Percentiles rank a stretch among this genome's conserved stretches.
Conservation (phyloP, 2,329 filamentous ascomycete genomes). For the Cryphonectria naterciae region DNA sequence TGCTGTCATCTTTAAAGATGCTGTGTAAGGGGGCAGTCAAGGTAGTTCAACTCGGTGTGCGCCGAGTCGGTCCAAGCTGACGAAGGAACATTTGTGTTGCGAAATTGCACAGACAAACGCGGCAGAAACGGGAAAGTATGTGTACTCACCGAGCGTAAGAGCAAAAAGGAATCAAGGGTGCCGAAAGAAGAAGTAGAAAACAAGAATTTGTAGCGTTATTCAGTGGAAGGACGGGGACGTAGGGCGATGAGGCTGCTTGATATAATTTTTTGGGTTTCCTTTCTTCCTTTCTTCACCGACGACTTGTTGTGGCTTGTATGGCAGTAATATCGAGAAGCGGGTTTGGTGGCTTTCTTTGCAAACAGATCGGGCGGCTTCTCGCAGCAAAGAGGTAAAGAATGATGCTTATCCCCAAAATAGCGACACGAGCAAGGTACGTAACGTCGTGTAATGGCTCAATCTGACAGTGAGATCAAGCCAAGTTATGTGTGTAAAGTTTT, state of each 20-base stretch:
- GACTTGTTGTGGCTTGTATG: neutral
- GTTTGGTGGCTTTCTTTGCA: neutral
- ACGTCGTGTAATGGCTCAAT: neutral
- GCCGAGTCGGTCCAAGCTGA: neutral
- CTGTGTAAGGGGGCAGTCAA: neutral
- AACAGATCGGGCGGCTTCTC: neutral
- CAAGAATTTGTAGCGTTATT: neutral
- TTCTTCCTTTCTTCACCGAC: too few species aligned
- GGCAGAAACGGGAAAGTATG: neutral
- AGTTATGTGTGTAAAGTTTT: neutral
- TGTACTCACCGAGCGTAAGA: neutral
- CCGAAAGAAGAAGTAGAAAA: too few species aligned
- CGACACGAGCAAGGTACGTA: neutral
- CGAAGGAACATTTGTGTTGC: neutral
- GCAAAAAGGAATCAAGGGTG: neutral
- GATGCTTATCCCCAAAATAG: constrained; percentile 1
- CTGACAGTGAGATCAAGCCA: constrained; percentile 4
- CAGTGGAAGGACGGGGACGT: neutral
- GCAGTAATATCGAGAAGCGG: neutral
- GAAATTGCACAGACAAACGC: neutral
- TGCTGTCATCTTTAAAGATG: neutral
- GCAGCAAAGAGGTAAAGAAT: neutral
- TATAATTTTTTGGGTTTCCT: neutral
- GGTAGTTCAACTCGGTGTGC: neutral
- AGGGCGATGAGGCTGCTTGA: neutral